phyloP scores from a whole-genome alignment of 805 yeast species.

The Wickerhamia fluorescens region DNA sequence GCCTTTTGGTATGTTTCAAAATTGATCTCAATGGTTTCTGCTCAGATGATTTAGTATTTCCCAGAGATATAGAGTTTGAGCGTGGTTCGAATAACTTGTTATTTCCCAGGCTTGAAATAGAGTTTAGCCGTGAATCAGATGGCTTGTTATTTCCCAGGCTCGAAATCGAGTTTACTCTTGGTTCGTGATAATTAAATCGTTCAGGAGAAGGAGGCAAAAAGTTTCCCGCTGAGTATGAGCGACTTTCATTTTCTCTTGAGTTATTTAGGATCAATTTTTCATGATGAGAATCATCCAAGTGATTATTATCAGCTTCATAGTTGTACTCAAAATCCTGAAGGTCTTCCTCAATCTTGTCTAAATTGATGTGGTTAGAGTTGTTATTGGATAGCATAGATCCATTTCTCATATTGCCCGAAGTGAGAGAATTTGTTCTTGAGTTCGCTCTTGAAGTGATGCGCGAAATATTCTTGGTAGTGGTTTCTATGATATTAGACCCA shows the following conservation, averaged over 20 bases:
- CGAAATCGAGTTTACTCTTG: too few species aligned
- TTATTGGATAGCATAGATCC: constrained; percentile 15
- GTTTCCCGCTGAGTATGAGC: too few species aligned
- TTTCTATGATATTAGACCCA: constrained; percentile 37
- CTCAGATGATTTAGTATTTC: constrained; percentile 9
- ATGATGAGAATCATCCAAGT: too few species aligned
- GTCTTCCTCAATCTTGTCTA: constrained; percentile 37
- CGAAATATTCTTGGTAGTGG: constrained; percentile 34
- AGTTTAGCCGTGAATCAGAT: too few species aligned
- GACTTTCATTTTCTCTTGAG: too few species aligned
- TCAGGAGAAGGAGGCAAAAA: too few species aligned
- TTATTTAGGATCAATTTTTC: too few species aligned
- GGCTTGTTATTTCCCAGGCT: too few species aligned
- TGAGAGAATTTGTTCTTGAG: constrained; percentile 12
- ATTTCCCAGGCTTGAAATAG: too few species aligned
- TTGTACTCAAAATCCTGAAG: constrained; percentile 37
- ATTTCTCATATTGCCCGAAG: constrained; percentile 9
- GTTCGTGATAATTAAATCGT: too few species aligned
- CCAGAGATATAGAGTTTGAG: background rate
- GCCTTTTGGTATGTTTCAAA: constrained; percentile 17
- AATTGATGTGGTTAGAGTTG: constrained; percentile 13
- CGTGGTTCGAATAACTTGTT: too few species aligned
- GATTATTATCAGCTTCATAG: constrained; percentile 25
- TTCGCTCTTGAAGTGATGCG: constrained; percentile 27
- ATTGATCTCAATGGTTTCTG: constrained; percentile 28